phyloP scores from a whole-genome alignment of 2,329 filamentous ascomycete species.

The Penicillium aurantiogriseum region DNA sequence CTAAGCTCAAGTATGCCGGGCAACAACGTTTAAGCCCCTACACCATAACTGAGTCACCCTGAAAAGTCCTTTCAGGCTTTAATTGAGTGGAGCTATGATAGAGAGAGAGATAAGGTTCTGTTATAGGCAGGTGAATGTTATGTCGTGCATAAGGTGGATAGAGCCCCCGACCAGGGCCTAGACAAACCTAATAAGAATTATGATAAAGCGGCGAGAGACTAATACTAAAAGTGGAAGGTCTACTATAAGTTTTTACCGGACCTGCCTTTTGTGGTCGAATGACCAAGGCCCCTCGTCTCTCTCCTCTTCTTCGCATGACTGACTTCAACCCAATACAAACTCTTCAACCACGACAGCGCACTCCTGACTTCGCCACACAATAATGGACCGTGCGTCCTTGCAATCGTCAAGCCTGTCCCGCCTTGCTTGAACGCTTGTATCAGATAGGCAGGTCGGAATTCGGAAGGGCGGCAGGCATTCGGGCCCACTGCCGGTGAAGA shows the following conservation, averaged over 20 bases:
- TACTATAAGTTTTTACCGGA: neutral
- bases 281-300: too few species aligned
- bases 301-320: neutral
- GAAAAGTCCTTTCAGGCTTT: neutral
- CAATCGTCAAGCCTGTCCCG: neutral
- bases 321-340: too few species aligned
- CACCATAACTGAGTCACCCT: neutral
- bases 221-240: neutral
- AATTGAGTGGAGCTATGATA: neutral
- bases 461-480: neutral
- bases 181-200: neutral
- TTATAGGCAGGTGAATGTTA: neutral
- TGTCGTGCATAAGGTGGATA: neutral
- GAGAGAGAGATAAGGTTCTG: neutral
- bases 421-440: constrained; percentile 2
- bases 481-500: constrained; percentile 1
- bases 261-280: neutral
- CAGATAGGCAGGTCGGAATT: constrained; percentile 11
- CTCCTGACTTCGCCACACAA: neutral
- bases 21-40: too few species aligned
- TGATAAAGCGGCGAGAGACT: neutral
- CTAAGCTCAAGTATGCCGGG: neutral
- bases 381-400: neutral
- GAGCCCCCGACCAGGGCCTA: too few species aligned
- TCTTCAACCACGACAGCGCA: too few species aligned